Base-by-base conservation (phyloP, 1,284 basidiomycete genomes). In the Malassezia equina region DNA sequence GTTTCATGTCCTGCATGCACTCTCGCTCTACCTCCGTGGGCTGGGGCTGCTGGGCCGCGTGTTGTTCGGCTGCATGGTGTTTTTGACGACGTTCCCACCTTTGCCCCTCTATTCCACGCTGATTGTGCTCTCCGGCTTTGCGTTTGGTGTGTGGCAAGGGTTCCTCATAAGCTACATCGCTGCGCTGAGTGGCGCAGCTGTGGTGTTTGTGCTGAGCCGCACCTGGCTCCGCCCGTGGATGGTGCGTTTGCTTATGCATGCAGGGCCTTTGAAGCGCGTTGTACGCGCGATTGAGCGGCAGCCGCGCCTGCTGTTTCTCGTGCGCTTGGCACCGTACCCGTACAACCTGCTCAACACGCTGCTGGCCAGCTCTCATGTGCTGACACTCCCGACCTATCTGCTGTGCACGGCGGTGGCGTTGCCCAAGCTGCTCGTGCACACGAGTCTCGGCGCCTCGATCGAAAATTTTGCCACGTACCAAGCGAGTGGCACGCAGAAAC, bases 271-370 rank as follows among this genome's bases (percentile, higher is more conserved):
- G 47, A 67, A 71, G 21, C 71, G 71, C 45, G 84, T 86, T 55
- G 84, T 90, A 7, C 81, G 83, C 34, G 87, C 87, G n/a, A 86
- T 90, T 66, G 88, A 90, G 78, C 85, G 84, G 75, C 82, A 83
- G 49, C 87, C 88, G 1, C 83, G 82, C 68, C 79, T 90, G 7
- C 81, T 90, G 46, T 88, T 90, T 78, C 82, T 90, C 60, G 85
- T 90, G 64, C 85, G 87, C 50, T 79, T 90, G 46, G 87, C 78
- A 4, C 78, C 78, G 5, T 79, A 79, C 61, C 78, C 68, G 12
- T 79, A 78, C 78, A 90, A 90, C 75, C 84, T 90, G 67, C 86
- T 90, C 83, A 90, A 90, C 77, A 86, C 85, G 65, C 81, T 90
- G 40, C 81, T 90, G 31, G 87, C 87, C 2, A 85, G 86, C n/a